Base-by-base conservation (phyloP, 2,329 filamentous ascomycete species). In the Mollisia scopiformis region DNA sequence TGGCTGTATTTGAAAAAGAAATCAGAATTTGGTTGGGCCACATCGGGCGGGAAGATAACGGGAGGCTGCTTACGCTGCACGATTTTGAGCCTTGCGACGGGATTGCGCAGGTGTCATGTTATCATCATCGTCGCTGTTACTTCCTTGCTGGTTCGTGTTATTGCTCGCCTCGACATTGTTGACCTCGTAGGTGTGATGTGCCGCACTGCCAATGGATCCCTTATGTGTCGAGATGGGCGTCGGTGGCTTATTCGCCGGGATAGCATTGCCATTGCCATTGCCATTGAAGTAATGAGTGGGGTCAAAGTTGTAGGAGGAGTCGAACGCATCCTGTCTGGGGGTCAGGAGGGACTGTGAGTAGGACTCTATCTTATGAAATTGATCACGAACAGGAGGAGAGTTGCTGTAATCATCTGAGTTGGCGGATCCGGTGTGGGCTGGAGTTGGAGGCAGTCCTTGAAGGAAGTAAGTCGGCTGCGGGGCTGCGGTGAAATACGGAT, bases 41-140 rank as follows among this genome's bases (percentile, higher is more conserved):
- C 7, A 35, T 4, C 31, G 16, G 33, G 16, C 11, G 33, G 21
- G 25, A 33, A 49, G 37, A 16, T 50, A 16, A 8, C 28, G 51
- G 30, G 31, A 50, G 52, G 56, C 52, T 49, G 78, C 86, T 75
- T 85, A 90, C 88, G 88, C 88, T 75, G 88, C 88, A 70, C 88
- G 77, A 66, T 91, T 91, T 72, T 91, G 88, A 52, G 86, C 88
- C 74, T 91, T 91, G 66, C 88, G 80, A 68, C 86, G 84, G 57
- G 78, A 80, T 70, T 85, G 82, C 55, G 82, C 80, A 1, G 82
- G 82, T n/a, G 78, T 81, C 72, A 79, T 73, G 41, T 84, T 81
- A 68, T 85, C 83, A 66, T 86, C 82, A 37, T 73, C 71, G 43
- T 74, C 72, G 51, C 71, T 73, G 46, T 72, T 81, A 50, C 80